phyloP scores from a whole-genome alignment of 2,329 filamentous ascomycete species.

The Dactylellina sp. region DNA sequence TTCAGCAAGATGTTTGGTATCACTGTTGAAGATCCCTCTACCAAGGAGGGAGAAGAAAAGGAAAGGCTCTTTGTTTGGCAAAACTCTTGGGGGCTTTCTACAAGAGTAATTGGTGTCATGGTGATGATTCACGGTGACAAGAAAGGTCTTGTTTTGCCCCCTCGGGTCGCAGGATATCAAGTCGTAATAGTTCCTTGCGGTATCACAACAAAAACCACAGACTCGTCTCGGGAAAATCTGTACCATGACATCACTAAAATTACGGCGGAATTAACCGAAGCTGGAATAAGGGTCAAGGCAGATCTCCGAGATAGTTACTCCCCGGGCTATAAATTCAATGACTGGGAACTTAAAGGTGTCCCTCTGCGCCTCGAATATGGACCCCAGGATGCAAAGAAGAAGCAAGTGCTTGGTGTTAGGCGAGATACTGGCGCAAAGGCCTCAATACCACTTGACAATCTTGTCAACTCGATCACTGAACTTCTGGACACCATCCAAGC shows the following conservation, averaged over 20 bases:
- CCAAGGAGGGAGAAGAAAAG: conserved; percentile 75
- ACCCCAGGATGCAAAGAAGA: conserved; percentile 88
- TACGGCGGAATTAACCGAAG: conserved; percentile 75
- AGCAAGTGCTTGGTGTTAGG: conserved; percentile 84
- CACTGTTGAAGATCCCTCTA: conserved; percentile 88
- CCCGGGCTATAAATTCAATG: conserved; percentile 97
- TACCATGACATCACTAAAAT: conserved; percentile 80
- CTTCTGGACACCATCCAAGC: conserved; percentile 90
- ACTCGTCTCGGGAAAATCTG: conserved; percentile 81
- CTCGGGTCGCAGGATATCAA: conserved; percentile 87
- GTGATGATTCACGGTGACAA: conserved; percentile 98
- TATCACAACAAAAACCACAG: conserved; percentile 85
- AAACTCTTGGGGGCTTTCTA: conserved; percentile 98
- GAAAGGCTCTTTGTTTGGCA: conserved; percentile 91
- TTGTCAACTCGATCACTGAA: conserved; percentile 78
- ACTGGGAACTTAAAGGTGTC: conserved; percentile 97
- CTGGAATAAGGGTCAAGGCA: conserved; percentile 80
- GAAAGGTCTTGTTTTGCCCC: conserved; percentile 92
- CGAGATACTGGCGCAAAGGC: conserved; percentile 88
- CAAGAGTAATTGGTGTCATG: conserved; percentile 97
- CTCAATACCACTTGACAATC: conserved; percentile 78
- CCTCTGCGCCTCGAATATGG: conserved; percentile 95
- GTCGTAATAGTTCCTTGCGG: conserved; percentile 90
- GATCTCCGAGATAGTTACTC: conserved; percentile 91
- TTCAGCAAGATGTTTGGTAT: conserved; percentile 99